Conservation (phyloP, 2,329 filamentous ascomycete species). For the Colletotrichum horii region DNA sequence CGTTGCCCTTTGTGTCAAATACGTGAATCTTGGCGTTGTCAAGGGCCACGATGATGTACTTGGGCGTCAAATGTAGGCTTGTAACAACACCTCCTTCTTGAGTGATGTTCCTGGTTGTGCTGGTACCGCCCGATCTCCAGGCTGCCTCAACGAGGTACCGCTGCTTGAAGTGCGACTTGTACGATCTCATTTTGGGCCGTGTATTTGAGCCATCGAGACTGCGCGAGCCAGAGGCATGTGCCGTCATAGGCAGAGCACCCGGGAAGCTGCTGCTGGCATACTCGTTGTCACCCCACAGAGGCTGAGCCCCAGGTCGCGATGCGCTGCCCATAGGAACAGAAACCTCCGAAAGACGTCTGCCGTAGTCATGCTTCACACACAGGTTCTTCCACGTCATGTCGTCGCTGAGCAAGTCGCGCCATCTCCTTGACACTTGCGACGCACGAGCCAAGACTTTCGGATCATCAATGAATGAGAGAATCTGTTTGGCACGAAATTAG, state of each 20-base stretch:
- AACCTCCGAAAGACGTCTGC: conserved; percentile 60
- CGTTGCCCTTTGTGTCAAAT: conserved; percentile 89
- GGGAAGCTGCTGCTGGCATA: conserved; percentile 49
- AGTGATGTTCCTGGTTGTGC: conserved; percentile 85
- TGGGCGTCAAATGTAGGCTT: conserved; percentile 89
- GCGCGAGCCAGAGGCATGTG: conserved; percentile 46
- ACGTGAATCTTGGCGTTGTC: conserved; percentile 99
- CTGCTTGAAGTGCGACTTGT: conserved; percentile 98
- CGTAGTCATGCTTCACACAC: conserved; percentile 94
- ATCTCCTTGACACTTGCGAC: conserved; percentile 94
- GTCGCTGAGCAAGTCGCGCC: conserved; percentile 91
- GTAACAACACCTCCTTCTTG: conserved; percentile 98
- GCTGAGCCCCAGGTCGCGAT: conserved; percentile 5
- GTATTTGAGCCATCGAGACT: conserved; percentile 59
- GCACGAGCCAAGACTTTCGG: conserved; percentile 91
- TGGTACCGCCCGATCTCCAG: conserved; percentile 90
- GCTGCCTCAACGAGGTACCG: conserved; percentile 96
- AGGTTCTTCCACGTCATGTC: conserved; percentile 99
- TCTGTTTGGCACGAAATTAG: conserved; percentile 51
- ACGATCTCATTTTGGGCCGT: conserved; percentile 76
- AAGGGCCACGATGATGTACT: conserved; percentile 96
- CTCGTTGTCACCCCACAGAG: conserved; percentile 21
- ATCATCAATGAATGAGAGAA: conserved; percentile 96
- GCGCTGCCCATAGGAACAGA: not conserved
- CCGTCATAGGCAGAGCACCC: conserved; percentile 42